Conservation (phyloP, 1,139 yeast species). For the Lodderomyces beijingensis region DNA sequence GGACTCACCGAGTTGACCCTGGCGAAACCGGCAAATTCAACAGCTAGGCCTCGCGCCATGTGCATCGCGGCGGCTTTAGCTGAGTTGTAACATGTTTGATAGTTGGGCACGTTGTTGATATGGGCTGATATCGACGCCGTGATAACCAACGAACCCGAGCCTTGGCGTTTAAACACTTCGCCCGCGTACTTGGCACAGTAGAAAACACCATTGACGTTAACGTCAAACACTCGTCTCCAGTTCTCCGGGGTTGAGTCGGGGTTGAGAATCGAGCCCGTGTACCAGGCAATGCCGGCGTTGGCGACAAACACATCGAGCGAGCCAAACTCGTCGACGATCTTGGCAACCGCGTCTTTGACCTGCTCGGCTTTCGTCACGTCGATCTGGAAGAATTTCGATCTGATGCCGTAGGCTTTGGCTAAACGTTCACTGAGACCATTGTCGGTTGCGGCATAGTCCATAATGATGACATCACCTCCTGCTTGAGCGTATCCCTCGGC, state of each 20-base stretch:
- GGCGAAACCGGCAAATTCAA: constrained; percentile 51
- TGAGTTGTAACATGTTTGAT: constrained; percentile 54
- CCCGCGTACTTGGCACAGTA: constrained; percentile 57
- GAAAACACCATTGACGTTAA: constrained; percentile 55
- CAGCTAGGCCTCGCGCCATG: constrained; percentile 49
- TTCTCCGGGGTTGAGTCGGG: constrained; percentile 40
- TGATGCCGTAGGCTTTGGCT: constrained; percentile 54
- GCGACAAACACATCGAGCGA: constrained; percentile 78
- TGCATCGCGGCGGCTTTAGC: constrained; percentile 58
- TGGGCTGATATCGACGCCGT: constrained; percentile 63
- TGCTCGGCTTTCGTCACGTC: constrained; percentile 55
- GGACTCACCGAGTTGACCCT: constrained; percentile 56
- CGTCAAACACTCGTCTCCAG: constrained; percentile 48
- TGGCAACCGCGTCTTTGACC: constrained; percentile 51
- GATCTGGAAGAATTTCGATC: constrained; percentile 61
- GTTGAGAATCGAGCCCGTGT: constrained; percentile 65
- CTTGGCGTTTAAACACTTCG: constrained; percentile 42
- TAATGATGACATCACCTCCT: constrained; percentile 75
- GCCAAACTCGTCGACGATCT: constrained; percentile 61
- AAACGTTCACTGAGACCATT: constrained; percentile 44
- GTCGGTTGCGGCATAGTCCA: constrained; percentile 54
- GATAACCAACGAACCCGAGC: constrained; percentile 52
- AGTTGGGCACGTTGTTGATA: constrained; percentile 51
- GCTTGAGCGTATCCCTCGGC: constrained; percentile 83
- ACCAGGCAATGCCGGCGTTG: constrained; percentile 86